A percentile compares a stretch with the other conserved stretches of the same genome.
These are phyloP conservation scores for Neckera pumila DNA, from an alignment of 225 moss, liverwort and hornwort genomes.

Conservation along the genomic window DNA sequence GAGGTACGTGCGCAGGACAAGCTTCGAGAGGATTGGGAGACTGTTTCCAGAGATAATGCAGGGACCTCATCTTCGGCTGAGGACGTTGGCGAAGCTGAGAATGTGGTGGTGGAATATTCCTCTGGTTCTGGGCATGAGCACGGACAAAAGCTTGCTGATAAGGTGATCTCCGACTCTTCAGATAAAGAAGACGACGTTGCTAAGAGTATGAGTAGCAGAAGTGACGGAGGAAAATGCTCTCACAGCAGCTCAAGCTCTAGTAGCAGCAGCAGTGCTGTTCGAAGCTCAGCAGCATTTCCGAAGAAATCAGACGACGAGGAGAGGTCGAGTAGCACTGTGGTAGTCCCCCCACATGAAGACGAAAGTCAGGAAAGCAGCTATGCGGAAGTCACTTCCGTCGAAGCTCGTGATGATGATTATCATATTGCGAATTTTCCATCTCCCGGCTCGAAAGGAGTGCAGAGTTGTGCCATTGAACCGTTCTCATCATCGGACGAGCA, in stretches of 20 bases:
- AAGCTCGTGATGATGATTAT: constrained; percentile 15
- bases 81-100: constrained; percentile 15
- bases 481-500: constrained; percentile 27
- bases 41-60: constrained; percentile 32
- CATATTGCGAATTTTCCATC: not conserved
- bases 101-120: constrained; percentile 3
- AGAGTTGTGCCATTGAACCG: constrained; percentile 5
- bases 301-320: constrained; percentile 30
- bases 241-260: constrained; percentile 10
- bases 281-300: not conserved
- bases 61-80: constrained; percentile 24
- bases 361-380: constrained; percentile 22
- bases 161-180: constrained; percentile 6
- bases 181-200: constrained; percentile 17
- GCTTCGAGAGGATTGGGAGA: constrained; percentile 41
- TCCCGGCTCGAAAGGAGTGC: constrained; percentile 2
- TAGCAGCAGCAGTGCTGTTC: not conserved
- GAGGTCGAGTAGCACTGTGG: constrained; percentile 28
- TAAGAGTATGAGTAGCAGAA: constrained; percentile 26
- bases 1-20: constrained; percentile 26
- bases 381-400: constrained; percentile 17
- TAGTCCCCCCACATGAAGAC: constrained; percentile 19
- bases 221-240: not conserved
- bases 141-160: constrained; percentile 3
- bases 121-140: constrained; percentile 12